Conservation (phyloP, 1,284 basidiomycete species). For the Apiotrichum mycotoxinovorans region DNA sequence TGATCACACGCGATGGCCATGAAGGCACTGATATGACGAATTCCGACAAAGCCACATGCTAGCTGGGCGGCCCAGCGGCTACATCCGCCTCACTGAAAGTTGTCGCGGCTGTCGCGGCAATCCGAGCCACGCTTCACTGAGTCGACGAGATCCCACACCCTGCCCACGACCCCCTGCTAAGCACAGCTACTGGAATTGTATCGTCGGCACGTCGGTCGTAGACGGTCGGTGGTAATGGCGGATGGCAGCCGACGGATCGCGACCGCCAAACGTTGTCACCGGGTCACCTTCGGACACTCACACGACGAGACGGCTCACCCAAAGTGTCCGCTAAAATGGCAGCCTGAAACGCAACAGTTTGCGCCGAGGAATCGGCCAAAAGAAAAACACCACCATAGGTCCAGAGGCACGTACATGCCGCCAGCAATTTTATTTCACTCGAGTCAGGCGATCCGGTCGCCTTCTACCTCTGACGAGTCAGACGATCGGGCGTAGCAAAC, state of each 20-base stretch:
- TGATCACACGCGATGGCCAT: no score
- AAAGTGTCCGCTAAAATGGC: not conserved
- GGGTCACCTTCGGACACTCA: not conserved
- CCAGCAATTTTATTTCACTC: no score
- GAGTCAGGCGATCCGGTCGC: no score
- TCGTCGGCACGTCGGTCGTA: not conserved
- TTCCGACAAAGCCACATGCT: no score
- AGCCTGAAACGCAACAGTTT: not conserved
- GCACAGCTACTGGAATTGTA: not conserved
- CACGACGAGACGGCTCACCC: not conserved
- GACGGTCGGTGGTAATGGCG: not conserved
- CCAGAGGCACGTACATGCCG: no score
- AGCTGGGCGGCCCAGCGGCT: no score
- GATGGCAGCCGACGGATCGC: not conserved
- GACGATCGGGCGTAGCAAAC: no score
- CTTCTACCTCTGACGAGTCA: no score
- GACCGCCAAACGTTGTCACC: not conserved
- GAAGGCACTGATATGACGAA: no score
- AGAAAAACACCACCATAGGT: not conserved
- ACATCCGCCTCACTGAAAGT: no score
- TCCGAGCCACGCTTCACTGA: no score
- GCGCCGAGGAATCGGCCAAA: slow-evolving; percentile 1
- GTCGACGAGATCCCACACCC: not conserved
- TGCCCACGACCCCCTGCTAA: not conserved
- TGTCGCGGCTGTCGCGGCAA: no score